phyloP scores from a whole-genome alignment of 2,329 filamentous ascomycete genomes.

The Penicillium sp. region DNA sequence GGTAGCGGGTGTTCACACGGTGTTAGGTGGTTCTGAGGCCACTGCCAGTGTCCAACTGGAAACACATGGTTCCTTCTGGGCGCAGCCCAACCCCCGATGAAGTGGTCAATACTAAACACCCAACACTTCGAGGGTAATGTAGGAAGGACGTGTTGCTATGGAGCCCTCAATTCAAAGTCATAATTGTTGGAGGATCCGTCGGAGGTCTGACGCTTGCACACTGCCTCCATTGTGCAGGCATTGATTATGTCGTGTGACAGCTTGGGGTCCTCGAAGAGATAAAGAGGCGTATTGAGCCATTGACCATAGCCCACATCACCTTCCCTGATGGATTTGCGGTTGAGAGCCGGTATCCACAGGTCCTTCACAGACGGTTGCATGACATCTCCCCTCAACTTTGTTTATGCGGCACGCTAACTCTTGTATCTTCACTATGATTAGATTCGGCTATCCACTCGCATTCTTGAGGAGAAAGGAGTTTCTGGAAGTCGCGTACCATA shows the following conservation, averaged over 20 bases:
- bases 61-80: not conserved
- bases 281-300: conserved; percentile 23
- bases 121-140: not conserved
- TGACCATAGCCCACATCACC: conserved; percentile 15
- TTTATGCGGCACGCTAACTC: not conserved
- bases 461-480: conserved; percentile 27
- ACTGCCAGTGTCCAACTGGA: not conserved
- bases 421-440: conserved; percentile 1
- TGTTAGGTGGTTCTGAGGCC: no score
- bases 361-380: conserved; percentile 15
- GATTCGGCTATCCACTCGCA: conserved; percentile 27
- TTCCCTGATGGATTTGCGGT: conserved; percentile 22
- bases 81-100: not conserved
- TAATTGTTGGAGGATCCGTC: conserved; percentile 58
- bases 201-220: conserved; percentile 54
- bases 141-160: not conserved
- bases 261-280: conserved; percentile 20
- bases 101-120: not conserved
- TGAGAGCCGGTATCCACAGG: conserved; percentile 12
- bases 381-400: not conserved
- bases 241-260: conserved; percentile 52
- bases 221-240: conserved; percentile 49
- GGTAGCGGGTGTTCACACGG: no score
- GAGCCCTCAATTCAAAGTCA: conserved; percentile 30
- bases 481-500: conserved; percentile 29